Base-by-base conservation (phyloP, 2,329 filamentous ascomycete genomes). In the Teratosphaeria gauchensis region DNA sequence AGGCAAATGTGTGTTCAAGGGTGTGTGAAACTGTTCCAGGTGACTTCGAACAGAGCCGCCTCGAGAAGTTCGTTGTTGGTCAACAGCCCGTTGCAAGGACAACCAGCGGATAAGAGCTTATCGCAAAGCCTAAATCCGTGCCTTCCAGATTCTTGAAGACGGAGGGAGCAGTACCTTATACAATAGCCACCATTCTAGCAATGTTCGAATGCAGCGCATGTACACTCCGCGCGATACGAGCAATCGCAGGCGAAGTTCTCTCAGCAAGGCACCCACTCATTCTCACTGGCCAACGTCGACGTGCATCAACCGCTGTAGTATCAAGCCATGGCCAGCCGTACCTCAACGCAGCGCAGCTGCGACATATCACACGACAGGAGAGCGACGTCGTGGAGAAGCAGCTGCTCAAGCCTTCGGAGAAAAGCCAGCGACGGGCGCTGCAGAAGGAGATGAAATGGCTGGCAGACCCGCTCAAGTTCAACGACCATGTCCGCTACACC, bases 381-480 rank as follows among this genome's bases (percentile, higher is more conserved):
- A 55, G 42, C 16, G 42, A 48, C 12, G 19, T 12, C 12, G 56
- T 24, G 31, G n/a, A 14, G 32, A 54, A 58, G 35, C 12, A 51
- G 38, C 42, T 48, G 42, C 42, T 48, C 42, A 48, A 19, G 16
- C 42, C 42, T 11, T 16, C 31, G 19, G 54, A 55, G 38, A 8
- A 16, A 6, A 16, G 16, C 14, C 4, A 55, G 6, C 31, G 32
- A 12, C 28, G 28, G 60, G 61, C 68, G 57, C 61, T 82, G 53
- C 76, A 76, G 42, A 81, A 79, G 66, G 84, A 90, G 64, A 69
- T 91, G 56, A 71, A 80, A 53, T 84, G 82, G 72, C 71, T 90
- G 59, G 73, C 79, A 19, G 91, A 96, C 70, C 88, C 89, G 1
- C 78, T 86, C 62, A 85, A 87, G 65, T 81, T 97, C 59, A 86